Evolutionary conservation across 352 stramenopile species (phyloP).

Genomic region (Phytophthora capsici): DNA sequence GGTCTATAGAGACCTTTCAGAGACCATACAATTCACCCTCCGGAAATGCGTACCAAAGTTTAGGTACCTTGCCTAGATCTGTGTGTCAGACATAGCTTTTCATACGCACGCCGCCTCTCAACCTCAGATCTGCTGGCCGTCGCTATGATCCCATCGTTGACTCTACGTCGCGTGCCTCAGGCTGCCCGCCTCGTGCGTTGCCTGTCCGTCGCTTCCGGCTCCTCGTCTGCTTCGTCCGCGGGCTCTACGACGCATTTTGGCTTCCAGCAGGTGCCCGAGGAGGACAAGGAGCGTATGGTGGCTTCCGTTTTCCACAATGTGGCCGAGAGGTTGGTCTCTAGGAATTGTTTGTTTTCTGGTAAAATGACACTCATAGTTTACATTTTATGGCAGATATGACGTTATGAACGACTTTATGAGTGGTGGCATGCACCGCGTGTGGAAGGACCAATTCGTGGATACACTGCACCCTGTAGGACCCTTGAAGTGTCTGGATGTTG

Average conservation of each 20-base stretch:
- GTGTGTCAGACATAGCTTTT: neutral
- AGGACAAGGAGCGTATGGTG: constrained; percentile 96
- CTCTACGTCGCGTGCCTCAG: constrained; percentile 21
- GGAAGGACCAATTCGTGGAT: constrained; percentile 97
- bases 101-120: neutral
- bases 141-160: constrained; percentile 21
- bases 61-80: neutral
- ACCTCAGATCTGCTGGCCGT: constrained; percentile 20
- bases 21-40: neutral
- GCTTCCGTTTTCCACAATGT: constrained; percentile 98
- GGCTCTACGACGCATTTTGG: constrained; percentile 86
- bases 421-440: constrained; percentile 94
- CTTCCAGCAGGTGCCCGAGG: constrained; percentile 90
- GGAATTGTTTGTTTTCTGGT: constrained; percentile 1
- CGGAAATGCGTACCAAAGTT: too few species aligned
- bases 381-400: constrained; percentile 78
- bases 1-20: too few species aligned
- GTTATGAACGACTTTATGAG: constrained; percentile 99
- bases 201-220: constrained; percentile 12
- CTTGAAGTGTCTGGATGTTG: constrained; percentile 95
- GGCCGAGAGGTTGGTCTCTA: constrained; percentile 88
- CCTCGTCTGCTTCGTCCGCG: constrained; percentile 1
- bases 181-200: constrained; percentile 19
- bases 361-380: constrained; percentile 1
- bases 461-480: constrained; percentile 79